Evolutionary conservation across 768 basidiomycete species (phyloP), one percentile per base, ranked within the genome.

Genomic region (Boletellus sp.): DNA sequence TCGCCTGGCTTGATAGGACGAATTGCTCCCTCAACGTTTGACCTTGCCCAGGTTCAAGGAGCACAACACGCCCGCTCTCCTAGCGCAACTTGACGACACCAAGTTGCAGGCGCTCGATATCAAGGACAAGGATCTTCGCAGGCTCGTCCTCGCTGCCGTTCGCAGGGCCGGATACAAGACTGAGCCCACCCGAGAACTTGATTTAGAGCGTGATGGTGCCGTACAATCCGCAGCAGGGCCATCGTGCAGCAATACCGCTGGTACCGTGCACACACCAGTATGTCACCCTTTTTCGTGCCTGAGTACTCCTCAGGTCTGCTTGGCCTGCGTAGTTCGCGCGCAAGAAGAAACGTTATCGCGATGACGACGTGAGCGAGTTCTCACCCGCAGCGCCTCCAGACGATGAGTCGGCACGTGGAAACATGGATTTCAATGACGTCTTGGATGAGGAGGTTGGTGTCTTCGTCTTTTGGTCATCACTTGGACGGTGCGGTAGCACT

Each of bases 341-440:
- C 17, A 81, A 75, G 62, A 80, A 83, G 45, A 83, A 81, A 56
- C 72, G 74, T 24, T 64, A 65, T 42, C 67, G 63, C 20, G 66
- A 66, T 23, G 63, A 70, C 45, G 76, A 77, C 47, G 60, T 70
- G 44, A 85, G 87, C 54, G 80, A 83, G 51, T 76, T 80, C 53
- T 65, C 90, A 17, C 82, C 86, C 1, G 70, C 70, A 46, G 73
- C 60, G 20, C 74, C 77, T 9, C 51, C 58, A 0, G 80, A 84
- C 40, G 82, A 84, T 53, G 78, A 71, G 3, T 72, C 73, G 19
- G 58, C 55, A 6, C 70, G 77, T 53, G 80, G 78, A 20, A 82
- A 74, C 55, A 72, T 88, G 36, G 82, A 85, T 40, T 93, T 92
- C 55, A 75, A 79, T 31, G 89, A 93, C 58, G 67, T 87, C 15